Evolutionary conservation across 2,329 filamentous ascomycete genomes (phyloP).

Genomic region (Achaetomium macrosporum): DNA sequence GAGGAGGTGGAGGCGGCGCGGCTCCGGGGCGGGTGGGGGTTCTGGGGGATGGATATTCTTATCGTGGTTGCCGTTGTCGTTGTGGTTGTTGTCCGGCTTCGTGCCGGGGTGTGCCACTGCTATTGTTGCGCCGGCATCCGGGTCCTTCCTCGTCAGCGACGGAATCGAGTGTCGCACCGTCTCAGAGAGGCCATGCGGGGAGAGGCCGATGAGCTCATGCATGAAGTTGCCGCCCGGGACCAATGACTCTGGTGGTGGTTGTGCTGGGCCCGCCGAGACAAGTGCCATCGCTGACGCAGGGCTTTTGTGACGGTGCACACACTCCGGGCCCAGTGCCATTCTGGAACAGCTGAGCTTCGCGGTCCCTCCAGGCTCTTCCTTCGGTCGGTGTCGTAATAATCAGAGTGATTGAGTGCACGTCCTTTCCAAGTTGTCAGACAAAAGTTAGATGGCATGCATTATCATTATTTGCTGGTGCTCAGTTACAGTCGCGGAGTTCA

Average conservation of each 20-base stretch:
- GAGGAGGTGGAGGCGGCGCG: slow-evolving; percentile 25
- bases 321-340: no score
- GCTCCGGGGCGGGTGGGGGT: slow-evolving; percentile 2
- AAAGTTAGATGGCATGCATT: no score
- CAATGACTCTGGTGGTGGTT: background rate
- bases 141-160: slow-evolving; percentile 6
- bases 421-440: no score
- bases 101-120: background rate
- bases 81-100: background rate
- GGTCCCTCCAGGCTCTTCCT: no score
- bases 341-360: no score
- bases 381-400: no score
- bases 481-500: no score
- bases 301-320: no score
- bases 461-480: no score
- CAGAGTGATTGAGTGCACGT: no score
- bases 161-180: slow-evolving; percentile 12
- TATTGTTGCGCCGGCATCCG: background rate
- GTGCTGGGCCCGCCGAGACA: no score
- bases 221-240: slow-evolving; percentile 7
- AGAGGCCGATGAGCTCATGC: slow-evolving; percentile 15
- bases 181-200: slow-evolving; percentile 10
- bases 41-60: background rate
- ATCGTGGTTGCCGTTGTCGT: background rate
- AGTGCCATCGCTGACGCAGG: no score